Evolutionary conservation across 495 filamentous ascomycete species (phyloP).

Genomic region (Xylaria curta): DNA sequence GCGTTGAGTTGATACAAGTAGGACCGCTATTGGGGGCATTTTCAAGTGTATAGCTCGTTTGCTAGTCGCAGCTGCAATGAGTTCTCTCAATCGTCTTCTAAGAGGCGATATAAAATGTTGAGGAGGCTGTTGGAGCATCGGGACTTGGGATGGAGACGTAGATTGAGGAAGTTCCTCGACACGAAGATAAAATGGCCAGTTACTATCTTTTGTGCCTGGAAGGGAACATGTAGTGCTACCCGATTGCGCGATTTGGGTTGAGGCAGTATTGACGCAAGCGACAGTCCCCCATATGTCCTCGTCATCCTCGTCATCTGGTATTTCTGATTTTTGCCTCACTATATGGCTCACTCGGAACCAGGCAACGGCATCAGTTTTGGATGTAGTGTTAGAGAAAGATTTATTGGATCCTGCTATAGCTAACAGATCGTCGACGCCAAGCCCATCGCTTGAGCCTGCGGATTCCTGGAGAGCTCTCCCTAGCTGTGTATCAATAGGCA

Average conservation of each 20-base stretch:
- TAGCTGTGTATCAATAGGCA: conserved; percentile 82
- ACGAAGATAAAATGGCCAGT: conserved; percentile 88
- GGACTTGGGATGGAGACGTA: conserved; percentile 43
- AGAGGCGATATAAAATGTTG: conserved; percentile 66
- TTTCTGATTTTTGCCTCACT: conserved; percentile 63
- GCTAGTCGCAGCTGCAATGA: conserved; percentile 87
- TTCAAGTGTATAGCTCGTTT: conserved; percentile 83
- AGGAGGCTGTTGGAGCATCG: conserved; percentile 43
- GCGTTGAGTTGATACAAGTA: conserved; percentile 87
- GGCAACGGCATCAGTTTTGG: conserved; percentile 67
- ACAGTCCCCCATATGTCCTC: conserved; percentile 83
- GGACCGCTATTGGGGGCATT: conserved; percentile 85
- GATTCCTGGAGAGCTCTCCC: conserved; percentile 75
- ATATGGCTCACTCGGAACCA: conserved; percentile 90
- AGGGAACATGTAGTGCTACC: conserved; percentile 80
- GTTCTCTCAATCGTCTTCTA: conserved; percentile 78
- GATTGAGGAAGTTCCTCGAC: conserved; percentile 62
- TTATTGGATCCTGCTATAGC: conserved; percentile 49
- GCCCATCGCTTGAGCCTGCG: conserved; percentile 59
- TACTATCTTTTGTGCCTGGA: conserved; percentile 72
- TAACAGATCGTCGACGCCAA: conserved; percentile 69
- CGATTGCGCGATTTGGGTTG: conserved; percentile 85
- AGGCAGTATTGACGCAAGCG: conserved; percentile 79
- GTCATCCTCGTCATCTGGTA: conserved; percentile 47
- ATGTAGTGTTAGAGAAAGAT: conserved; percentile 33